Percentiles rank a stretch among this genome's conserved stretches.
These are phyloP conservation scores for Apiospora malaysiana DNA, from an alignment of 2,329 filamentous ascomycete species.

Conservation along the genomic window DNA sequence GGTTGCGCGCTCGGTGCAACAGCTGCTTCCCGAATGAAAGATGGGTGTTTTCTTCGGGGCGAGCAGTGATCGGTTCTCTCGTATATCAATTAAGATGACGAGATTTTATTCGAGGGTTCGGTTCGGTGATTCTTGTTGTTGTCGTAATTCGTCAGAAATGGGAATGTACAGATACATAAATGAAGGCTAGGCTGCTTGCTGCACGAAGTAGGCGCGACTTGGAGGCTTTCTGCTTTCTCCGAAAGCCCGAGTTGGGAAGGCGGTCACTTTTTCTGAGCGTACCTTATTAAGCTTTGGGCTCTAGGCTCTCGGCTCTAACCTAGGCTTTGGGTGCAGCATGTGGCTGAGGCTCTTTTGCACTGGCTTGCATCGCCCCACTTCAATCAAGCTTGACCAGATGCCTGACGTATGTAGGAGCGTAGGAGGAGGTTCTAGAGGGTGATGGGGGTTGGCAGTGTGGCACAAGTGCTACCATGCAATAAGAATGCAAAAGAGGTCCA, in stretches of 20 bases:
- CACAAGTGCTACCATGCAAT: background rate
- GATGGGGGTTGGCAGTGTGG: background rate
- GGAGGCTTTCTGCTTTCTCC: background rate
- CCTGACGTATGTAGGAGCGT: constrained; percentile 2
- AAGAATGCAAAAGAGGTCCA: background rate
- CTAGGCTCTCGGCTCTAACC: background rate
- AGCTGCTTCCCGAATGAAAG: background rate
- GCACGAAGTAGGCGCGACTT: background rate
- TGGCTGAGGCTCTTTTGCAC: constrained; percentile 3
- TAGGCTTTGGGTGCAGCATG: constrained; percentile 2
- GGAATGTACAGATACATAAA: background rate
- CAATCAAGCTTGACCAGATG: background rate
- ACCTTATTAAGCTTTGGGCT: background rate
- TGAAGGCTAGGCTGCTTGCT: too few relatives aligned
- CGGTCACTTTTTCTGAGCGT: background rate
- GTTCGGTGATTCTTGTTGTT: background rate
- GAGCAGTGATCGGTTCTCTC: background rate
- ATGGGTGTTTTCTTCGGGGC: too few relatives aligned
- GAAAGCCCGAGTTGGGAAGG: background rate
- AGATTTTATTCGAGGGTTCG: background rate
- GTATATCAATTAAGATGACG: constrained; percentile 9
- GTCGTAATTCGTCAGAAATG: background rate
- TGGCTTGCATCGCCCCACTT: constrained; percentile 5
- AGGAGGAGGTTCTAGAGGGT: background rate
- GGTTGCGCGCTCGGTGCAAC: background rate